These are phyloP conservation scores for Ustulina deusta DNA, from an alignment of 2,329 filamentous ascomycete species.

Conservation along the genomic window DNA sequence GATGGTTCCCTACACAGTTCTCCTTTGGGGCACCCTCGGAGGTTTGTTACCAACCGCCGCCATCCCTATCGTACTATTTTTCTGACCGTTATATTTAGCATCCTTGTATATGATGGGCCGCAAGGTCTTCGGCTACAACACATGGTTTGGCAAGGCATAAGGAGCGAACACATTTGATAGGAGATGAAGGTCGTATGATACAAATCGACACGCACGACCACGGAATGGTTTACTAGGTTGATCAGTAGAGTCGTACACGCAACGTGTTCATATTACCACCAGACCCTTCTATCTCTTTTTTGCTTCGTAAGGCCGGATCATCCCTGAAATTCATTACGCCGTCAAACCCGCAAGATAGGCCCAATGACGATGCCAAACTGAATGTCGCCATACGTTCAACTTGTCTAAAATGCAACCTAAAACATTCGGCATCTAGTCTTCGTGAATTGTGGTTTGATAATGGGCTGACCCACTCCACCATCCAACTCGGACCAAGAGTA, in stretches of 20 bases:
- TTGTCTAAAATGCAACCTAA: constrained; percentile 47
- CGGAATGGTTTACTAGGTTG: constrained; percentile 38
- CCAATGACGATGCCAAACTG: constrained; percentile 38
- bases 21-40: constrained; percentile 72
- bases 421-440: constrained; percentile 20
- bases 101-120: constrained; percentile 79
- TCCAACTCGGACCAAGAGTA: constrained; percentile 19
- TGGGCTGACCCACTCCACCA: constrained; percentile 24
- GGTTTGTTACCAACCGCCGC: constrained; percentile 63
- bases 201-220: constrained; percentile 30
- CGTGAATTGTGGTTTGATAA: constrained; percentile 24
- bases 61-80: constrained; percentile 27
- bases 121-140: constrained; percentile 82
- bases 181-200: constrained; percentile 33
- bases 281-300: constrained; percentile 23
- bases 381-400: constrained; percentile 35
- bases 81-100: constrained; percentile 53
- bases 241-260: constrained; percentile 43
- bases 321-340: constrained; percentile 46
- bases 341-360: constrained; percentile 37
- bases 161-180: constrained; percentile 17
- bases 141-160: constrained; percentile 74
- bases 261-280: constrained; percentile 35
- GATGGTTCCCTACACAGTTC: constrained; percentile 75
- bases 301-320: constrained; percentile 34